Evolutionary conservation across 352 stramenopile genomes (phyloP), one percentile per base, ranked within the genome.

Genomic region (Globisporangium echinulatum): DNA sequence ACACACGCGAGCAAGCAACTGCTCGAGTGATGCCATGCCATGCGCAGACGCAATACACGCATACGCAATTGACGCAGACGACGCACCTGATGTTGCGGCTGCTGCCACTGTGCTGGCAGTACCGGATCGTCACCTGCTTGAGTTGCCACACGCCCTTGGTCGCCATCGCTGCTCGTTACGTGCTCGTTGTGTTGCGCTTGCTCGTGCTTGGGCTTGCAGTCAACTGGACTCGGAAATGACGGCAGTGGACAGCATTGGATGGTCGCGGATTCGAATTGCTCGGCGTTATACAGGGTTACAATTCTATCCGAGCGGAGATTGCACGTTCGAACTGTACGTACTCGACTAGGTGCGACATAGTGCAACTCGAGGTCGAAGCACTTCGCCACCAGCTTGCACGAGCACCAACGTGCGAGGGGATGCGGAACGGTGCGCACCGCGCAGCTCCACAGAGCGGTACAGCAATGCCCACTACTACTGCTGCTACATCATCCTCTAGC

Each of bases 121-220:
- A 90, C 51, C 80, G 80, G 59, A 90, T 87, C 67, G 80, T 90
- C 66, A 90, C 66, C 66, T 90, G 64, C 72, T 90, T 79, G 51
- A 90, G 69, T 63, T 90, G 80, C 80, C 80, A 90, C 65, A 88
- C 77, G 54, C 80, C 80, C 46, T 83, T 81, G 53, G 80, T 90
- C 68, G 80, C 80, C 80, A 90, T 90, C 33, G 40, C 25, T 54
- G 19, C 49, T 43, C 56, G 13, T 58, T 11, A 15, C 5, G 15
- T 17, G 46, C n/a, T 50, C 10, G 46, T 25, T 58, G 7, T 11
- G 25, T 46, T 59, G 19, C 65, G 64, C 54, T 55, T 63, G 44
- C 50, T 59, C 53, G 48, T 58, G 40, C 54, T 40, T 42, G n/a
- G n/a, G 43, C 58, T 58, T 43, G 39, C 39, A 33, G 25, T 3